Percentiles rank a stretch among this genome's conserved stretches.
Evolutionary conservation across 805 yeast genomes (phyloP).

Genomic region (Candida sanyiensis): DNA sequence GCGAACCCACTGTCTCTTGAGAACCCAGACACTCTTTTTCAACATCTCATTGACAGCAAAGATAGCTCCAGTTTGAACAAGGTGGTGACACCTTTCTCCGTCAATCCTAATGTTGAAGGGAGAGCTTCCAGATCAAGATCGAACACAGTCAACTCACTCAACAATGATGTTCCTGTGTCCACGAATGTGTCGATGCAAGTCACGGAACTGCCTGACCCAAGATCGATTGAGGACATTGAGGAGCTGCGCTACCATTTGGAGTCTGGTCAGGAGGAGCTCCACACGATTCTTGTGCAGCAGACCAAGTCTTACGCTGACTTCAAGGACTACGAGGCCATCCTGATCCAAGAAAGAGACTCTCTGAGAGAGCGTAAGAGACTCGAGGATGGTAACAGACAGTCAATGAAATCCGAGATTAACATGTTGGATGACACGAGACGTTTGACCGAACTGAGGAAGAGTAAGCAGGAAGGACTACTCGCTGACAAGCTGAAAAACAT

Average conservation of each 20-base stretch:
- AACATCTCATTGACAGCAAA: constrained; percentile 29
- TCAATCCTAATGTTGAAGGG: constrained; percentile 9
- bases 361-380: constrained; percentile 35
- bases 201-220: constrained; percentile 18
- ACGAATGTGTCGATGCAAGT: constrained; percentile 13
- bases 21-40: constrained; percentile 35
- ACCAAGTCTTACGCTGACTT: constrained; percentile 31
- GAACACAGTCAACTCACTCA: constrained; percentile 28
- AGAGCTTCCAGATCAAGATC: constrained; percentile 29
- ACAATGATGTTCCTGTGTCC: constrained; percentile 6
- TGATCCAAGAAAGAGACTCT: constrained; percentile 31
- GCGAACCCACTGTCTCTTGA: constrained; percentile 25
- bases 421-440: constrained; percentile 37
- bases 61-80: constrained; percentile 20
- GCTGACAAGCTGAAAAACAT: constrained; percentile 26
- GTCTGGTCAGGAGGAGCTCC: constrained; percentile 37
- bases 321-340: constrained; percentile 32
- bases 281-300: constrained; percentile 30
- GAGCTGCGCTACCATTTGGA: constrained; percentile 38
- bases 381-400: constrained; percentile 36
- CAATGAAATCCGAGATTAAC: constrained; percentile 36
- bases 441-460: constrained; percentile 30
- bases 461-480: constrained; percentile 29
- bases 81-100: constrained; percentile 22
- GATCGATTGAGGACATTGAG: constrained; percentile 33